Evolutionary conservation across 2,329 filamentous ascomycete genomes (phyloP).

Genomic region (Ascomycota sp.): DNA sequence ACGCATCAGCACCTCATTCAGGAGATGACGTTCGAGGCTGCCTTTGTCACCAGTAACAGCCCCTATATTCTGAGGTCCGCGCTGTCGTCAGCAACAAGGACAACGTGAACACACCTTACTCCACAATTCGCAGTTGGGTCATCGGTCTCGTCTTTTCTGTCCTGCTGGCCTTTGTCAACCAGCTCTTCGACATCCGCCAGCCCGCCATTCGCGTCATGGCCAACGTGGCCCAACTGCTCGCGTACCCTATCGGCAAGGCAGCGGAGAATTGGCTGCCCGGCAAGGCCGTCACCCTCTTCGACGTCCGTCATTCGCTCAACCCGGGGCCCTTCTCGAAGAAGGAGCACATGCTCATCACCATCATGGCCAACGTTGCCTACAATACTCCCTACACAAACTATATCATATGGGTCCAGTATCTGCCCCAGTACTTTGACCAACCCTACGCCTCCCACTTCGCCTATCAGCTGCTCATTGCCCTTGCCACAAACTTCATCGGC

Average conservation of each 20-base stretch:
- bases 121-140: constrained; percentile 32
- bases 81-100: constrained; percentile 36
- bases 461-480: constrained; percentile 33
- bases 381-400: constrained; percentile 32
- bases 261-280: constrained; percentile 30
- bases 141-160: constrained; percentile 31
- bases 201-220: constrained; percentile 32
- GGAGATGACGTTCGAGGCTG: constrained; percentile 34
- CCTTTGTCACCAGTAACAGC: constrained; percentile 32
- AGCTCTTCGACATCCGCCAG: constrained; percentile 36
- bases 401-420: constrained; percentile 31
- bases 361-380: constrained; percentile 40
- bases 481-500: constrained; percentile 38
- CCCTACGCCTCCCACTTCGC: constrained; percentile 27
- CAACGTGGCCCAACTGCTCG: constrained; percentile 35
- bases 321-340: constrained; percentile 37
- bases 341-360: constrained; percentile 40
- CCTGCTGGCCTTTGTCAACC: constrained; percentile 29
- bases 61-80: constrained; percentile 36
- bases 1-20: constrained; percentile 26
- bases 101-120: constrained; percentile 24
- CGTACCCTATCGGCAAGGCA: constrained; percentile 31
- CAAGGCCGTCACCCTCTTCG: constrained; percentile 23
- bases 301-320: constrained; percentile 27
- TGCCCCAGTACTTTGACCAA: constrained; percentile 34